phyloP scores from a whole-genome alignment of 129 eudicot genomes.

The Mikania micrantha region DNA sequence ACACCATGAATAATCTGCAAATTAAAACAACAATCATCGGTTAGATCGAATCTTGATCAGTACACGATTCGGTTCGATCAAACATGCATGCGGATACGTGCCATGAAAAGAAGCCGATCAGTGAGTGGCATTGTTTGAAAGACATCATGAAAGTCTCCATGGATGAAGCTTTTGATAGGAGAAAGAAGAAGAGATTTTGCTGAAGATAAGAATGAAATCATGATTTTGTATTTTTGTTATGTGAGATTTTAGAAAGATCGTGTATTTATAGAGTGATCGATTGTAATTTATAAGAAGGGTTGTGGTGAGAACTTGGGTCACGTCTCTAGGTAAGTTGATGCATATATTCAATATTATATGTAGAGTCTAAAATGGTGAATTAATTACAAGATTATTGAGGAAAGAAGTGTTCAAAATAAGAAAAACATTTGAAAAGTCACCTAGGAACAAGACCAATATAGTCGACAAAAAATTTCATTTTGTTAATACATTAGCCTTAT shows the following conservation, averaged over 20 bases:
- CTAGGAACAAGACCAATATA: too few species aligned
- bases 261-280: neutral
- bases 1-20: slow-evolving; percentile 42
- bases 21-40: too few species aligned
- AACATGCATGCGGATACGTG: neutral
- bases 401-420: too few species aligned
- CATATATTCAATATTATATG: too few species aligned
- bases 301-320: neutral
- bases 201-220: neutral
- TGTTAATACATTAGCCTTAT: too few species aligned
- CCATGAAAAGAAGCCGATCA: slow-evolving; percentile 47
- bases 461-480: too few species aligned
- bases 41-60: too few species aligned
- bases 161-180: slow-evolving; percentile 27
- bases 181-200: neutral
- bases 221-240: neutral
- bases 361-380: neutral
- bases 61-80: too few species aligned
- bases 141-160: slow-evolving; percentile 39
- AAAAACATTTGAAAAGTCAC: too few species aligned
- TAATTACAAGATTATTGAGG: too few species aligned
- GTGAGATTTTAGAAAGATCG: neutral
- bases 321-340: neutral
- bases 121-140: slow-evolving; percentile 40
- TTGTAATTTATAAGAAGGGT: neutral